These are phyloP conservation scores for Aegilops speltoides DNA, from an alignment of 176 grass and related monocot genomes.

Conservation along the genomic window DNA sequence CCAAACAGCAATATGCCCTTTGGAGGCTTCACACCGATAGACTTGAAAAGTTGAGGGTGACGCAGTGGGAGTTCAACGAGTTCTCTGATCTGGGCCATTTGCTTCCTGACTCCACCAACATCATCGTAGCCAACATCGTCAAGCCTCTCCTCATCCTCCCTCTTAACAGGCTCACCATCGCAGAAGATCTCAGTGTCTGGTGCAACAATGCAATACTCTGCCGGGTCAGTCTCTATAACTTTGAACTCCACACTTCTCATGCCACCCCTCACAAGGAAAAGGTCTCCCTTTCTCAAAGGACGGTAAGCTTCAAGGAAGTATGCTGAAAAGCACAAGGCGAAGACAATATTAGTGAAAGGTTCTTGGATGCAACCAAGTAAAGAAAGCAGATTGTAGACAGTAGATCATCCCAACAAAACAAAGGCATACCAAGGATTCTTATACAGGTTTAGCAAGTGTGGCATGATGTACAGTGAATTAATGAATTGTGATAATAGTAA, in stretches of 20 bases:
- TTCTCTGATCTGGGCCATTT: constrained; percentile 86
- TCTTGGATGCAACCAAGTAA: not conserved
- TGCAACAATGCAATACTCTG: constrained; percentile 80
- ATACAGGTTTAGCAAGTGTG: not conserved
- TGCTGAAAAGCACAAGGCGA: constrained; percentile 40
- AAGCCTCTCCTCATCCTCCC: constrained; percentile 84
- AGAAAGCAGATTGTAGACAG: not conserved
- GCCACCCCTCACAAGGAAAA: constrained; percentile 81
- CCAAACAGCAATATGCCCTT: constrained; percentile 78
- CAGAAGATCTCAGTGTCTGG: constrained; percentile 93
- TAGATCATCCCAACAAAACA: not conserved
- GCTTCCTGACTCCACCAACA: constrained; percentile 85
- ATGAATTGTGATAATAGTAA: no score
- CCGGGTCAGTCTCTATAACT: constrained; percentile 78
- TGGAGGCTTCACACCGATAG: constrained; percentile 77
- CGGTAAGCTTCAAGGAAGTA: constrained; percentile 87
- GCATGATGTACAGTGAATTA: not conserved
- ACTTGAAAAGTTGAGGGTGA: constrained; percentile 67
- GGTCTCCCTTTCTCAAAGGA: constrained; percentile 77
- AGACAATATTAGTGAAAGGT: not conserved
- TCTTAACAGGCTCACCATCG: constrained; percentile 86
- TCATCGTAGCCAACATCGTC: constrained; percentile 87
- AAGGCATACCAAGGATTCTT: not conserved
- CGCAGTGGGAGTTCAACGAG: constrained; percentile 61
- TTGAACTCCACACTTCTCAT: constrained; percentile 93